Evolutionary conservation across 495 filamentous ascomycete genomes (phyloP).

Genomic region (Amniculicola lignicola): DNA sequence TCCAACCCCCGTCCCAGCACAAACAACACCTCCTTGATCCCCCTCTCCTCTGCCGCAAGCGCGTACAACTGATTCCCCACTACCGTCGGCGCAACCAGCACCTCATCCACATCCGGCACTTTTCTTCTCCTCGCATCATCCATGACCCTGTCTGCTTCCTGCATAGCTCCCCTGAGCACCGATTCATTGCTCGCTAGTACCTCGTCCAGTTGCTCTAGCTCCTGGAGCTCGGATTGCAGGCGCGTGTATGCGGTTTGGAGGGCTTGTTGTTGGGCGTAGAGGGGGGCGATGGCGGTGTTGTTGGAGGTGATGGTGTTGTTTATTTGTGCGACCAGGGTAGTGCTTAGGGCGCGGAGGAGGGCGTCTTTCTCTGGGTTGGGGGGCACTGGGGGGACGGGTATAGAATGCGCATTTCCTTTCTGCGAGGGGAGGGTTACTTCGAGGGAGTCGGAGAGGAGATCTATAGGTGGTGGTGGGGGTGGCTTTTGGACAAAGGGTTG

Average conservation of each 20-base stretch:
- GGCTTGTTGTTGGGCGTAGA: conserved; percentile 75
- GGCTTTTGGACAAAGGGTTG: conserved; percentile 24
- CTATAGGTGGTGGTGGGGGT: conserved; percentile 44
- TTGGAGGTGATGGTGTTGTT: conserved; percentile 62
- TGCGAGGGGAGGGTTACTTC: conserved; percentile 62
- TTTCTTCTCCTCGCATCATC: conserved; percentile 54
- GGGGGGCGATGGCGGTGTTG: conserved; percentile 64
- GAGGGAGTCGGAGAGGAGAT: conserved; percentile 70
- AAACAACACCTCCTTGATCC: conserved; percentile 78
- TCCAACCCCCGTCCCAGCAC: conserved; percentile 80
- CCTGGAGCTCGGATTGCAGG: conserved; percentile 67
- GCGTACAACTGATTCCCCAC: conserved; percentile 90
- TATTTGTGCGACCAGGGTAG: conserved; percentile 63
- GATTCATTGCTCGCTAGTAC: conserved; percentile 72
- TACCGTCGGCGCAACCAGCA: conserved; percentile 90
- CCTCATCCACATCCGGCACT: conserved; percentile 73
- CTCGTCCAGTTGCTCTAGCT: conserved; percentile 63
- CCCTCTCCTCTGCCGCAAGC: conserved; percentile 78
- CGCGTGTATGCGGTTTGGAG: conserved; percentile 63
- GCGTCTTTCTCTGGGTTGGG: conserved; percentile 96
- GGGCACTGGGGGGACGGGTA: conserved; percentile 78
- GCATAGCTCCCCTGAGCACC: conserved; percentile 71
- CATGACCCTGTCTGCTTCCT: conserved; percentile 76
- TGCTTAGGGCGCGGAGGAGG: conserved; percentile 72
- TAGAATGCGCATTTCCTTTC: conserved; percentile 39